Evolutionary conservation across 139 green algal species (phyloP), one percentile per base, ranked within the genome.

Genomic region (Chlorella sp.): DNA sequence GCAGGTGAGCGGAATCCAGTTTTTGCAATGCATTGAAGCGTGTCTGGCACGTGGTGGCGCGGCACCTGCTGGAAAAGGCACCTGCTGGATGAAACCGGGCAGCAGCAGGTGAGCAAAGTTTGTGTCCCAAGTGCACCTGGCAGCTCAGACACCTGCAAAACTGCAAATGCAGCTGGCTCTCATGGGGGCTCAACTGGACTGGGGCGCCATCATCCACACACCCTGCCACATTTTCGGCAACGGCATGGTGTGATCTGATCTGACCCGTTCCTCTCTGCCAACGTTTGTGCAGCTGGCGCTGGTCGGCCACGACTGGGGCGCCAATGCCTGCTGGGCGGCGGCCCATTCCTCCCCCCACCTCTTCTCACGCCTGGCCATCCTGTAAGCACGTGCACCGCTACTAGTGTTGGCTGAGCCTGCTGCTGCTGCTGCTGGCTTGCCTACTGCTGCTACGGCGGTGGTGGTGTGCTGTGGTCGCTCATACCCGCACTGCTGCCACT

Each of bases 221-320:
- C 3, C 36, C 68, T 1, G n/a, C n/a, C n/a, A n/a, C n/a, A n/a
- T n/a, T n/a, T n/a, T n/a, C n/a, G n/a, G n/a, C n/a, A n/a, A n/a
- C n/a, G n/a, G n/a, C n/a, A n/a, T n/a, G n/a, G n/a, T n/a, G n/a
- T n/a, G n/a, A n/a, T n/a, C n/a, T n/a, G n/a, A 22, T 2, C 68
- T 43, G 2, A 8, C 38, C 19, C 38, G 36, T 24, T 22, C 44
- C 41, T 5, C 14, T 28, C 20, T 28, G 2, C 1, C 44, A 28
- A 22, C 32, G 8, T 17, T 11, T 17, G 11, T 48, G 48, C 74
- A 80, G 74, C 74, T 80, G 74, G 74, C 68, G 48, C 74, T 80
- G 34, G 74, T 30, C 16, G 93, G 86, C 1, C 93, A 96, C 82
- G 93, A 96, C 89, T 96, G 93, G 90, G 92, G 92, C 30, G 92